Evolutionary conservation across 2,329 filamentous ascomycete genomes (phyloP), one percentile per base, ranked within the genome.

Genomic region (Monilinia aucupariae): DNA sequence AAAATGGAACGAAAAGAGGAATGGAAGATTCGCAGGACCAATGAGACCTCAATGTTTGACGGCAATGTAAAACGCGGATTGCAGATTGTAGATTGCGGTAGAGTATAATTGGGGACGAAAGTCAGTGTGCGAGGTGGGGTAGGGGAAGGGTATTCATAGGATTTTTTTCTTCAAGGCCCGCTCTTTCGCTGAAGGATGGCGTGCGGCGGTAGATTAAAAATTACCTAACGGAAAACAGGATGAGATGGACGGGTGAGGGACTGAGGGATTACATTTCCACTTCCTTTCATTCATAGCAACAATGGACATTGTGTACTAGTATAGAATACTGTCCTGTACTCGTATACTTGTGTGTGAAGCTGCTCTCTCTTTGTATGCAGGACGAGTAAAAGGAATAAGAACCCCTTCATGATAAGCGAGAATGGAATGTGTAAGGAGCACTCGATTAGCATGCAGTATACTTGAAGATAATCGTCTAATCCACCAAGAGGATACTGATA

Each of bases 81-180:
- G 27, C 27, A 6, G 27, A 30, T 30, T 30, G 27, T 22, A 32
- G 17, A 41, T 34, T 25, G 5, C n/a, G 34, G 41, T 34, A 58
- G 41, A 41, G 12, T 17, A 10, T 27, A 17, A 41, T n/a, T 9
- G 9, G n/a, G 27, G 58, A 20, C 10, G 47, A 25, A 17, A 30
- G 7, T 34, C n/a, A 27, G 34, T 30, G 6, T 53, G 30, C 25
- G 47, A 41, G 22, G 58, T 60, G 58, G 49, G 56, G 48, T 30
- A 30, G 6, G 27, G 27, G 27, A 30, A 30, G 27, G 56, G 48
- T 50, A 60, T 30, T 7, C 55, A 47, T 48, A 49, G 56, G 48
- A 34, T n/a, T 59, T 59, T 59, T 55, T 50, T 5, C 22, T 41
- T 45, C 27, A 47, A 20, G 54, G 27, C 20, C 54, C 54, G 54